phyloP scores from a whole-genome alignment of 352 stramenopile genomes.

The Phytopythium montanum region DNA sequence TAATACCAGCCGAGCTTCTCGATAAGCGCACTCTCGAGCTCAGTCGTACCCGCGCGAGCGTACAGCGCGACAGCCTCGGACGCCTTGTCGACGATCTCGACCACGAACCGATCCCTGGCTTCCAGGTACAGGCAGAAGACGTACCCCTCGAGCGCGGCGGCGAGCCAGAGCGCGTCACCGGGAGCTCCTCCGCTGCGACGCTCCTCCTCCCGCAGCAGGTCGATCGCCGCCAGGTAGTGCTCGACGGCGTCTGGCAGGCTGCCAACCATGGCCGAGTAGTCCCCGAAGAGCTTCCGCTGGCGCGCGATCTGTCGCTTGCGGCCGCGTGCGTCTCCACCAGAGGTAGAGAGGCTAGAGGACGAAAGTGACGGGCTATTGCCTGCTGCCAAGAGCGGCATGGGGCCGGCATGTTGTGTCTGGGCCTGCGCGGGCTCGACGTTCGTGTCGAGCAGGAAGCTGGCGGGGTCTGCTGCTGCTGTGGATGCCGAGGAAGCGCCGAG shows the following conservation, averaged over 20 bases:
- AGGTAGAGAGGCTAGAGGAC: conserved; percentile 15
- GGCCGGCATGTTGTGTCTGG: conserved; percentile 13
- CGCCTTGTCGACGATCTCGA: conserved; percentile 77
- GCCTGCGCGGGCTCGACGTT: conserved; percentile 56
- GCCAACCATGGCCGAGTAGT: conserved; percentile 69
- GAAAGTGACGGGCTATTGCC: conserved; percentile 4
- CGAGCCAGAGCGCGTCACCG: conserved; percentile 76
- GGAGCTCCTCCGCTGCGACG: conserved; percentile 38
- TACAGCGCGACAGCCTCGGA: conserved; percentile 73
- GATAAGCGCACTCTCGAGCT: conserved; percentile 72
- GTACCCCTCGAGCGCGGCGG: conserved; percentile 73
- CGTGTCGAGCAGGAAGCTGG: conserved; percentile 62
- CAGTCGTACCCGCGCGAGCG: conserved; percentile 47
- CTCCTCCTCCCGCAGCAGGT: conserved; percentile 78
- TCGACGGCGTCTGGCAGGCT: conserved; percentile 64
- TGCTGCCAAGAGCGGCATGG: conserved; percentile 21
- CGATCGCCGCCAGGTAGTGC: conserved; percentile 65
- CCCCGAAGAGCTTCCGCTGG: conserved; percentile 73
- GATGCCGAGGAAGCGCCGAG: not conserved
- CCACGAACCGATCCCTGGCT: conserved; percentile 45
- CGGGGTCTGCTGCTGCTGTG: not conserved
- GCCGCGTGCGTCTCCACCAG: conserved; percentile 39
- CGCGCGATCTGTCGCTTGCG: conserved; percentile 52
- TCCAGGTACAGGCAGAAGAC: conserved; percentile 56
- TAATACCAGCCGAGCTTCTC: conserved; percentile 77